Percentiles rank a stretch among this genome's conserved stretches.
Conservation (phyloP, 495 filamentous ascomycete species). For the Hypoxylon fuscum region DNA sequence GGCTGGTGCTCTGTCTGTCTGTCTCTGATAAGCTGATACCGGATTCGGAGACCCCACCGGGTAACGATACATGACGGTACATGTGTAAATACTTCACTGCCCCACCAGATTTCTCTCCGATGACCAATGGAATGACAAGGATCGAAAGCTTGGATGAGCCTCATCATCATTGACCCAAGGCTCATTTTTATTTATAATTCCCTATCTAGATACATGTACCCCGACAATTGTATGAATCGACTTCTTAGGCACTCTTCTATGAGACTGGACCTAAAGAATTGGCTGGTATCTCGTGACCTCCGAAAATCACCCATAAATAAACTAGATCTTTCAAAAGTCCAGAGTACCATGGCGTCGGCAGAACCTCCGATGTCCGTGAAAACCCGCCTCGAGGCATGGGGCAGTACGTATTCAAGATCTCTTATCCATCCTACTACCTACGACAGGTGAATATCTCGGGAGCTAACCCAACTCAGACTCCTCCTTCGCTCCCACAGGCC, state of each 20-base stretch:
- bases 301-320: slow-evolving; percentile 4
- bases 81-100: neutral
- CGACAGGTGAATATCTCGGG: neutral
- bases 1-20: slow-evolving; percentile 3
- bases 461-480: slow-evolving; percentile 65
- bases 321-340: no score
- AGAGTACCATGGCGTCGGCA: slow-evolving; percentile 50
- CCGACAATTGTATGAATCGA: no score
- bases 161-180: slow-evolving; percentile 15
- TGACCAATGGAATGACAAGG: slow-evolving; percentile 24
- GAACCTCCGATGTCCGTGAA: slow-evolving; percentile 60
- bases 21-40: no score
- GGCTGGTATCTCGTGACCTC: neutral
- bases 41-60: no score
- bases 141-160: slow-evolving; percentile 16
- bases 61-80: no score
- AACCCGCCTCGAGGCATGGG: slow-evolving; percentile 69
- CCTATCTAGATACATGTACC: no score
- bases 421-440: neutral
- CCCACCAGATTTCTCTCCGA: slow-evolving; percentile 9
- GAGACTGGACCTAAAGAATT: no score
- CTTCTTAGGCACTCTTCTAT: no score
- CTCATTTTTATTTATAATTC: no score
- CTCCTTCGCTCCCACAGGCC: slow-evolving; percentile 77
- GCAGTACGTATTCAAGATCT: slow-evolving; percentile 64